Percentiles rank a stretch among this genome's conserved stretches.
phyloP scores from a whole-genome alignment of 2,329 filamentous ascomycete species.

The Xylariaceae sp. region DNA sequence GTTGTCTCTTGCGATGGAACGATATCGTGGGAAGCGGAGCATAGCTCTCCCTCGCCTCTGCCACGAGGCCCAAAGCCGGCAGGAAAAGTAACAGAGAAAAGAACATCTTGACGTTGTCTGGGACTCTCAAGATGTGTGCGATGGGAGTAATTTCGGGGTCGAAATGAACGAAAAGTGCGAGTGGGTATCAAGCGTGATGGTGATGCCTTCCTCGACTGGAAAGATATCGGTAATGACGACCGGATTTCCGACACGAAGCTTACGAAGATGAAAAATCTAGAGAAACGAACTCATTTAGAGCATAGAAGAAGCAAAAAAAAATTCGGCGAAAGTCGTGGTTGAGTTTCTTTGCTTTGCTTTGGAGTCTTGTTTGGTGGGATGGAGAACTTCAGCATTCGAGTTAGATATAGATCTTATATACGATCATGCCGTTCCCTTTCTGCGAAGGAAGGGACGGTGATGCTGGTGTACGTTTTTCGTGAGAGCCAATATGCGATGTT shows the following conservation, averaged over 20 bases:
- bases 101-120: constrained; percentile 16
- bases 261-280: no score
- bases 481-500: no score
- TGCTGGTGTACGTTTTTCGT: no score
- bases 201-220: background rate
- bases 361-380: no score
- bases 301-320: no score
- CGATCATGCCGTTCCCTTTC: no score
- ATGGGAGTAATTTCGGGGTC: background rate
- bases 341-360: no score
- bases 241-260: background rate
- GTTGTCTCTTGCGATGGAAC: constrained; percentile 18
- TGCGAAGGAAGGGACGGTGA: no score
- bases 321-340: no score
- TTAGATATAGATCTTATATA: no score
- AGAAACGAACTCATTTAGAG: no score
- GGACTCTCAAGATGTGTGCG: background rate
- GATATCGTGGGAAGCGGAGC: constrained; percentile 16
- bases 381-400: no score
- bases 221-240: background rate
- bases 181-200: background rate
- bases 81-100: constrained; percentile 17
- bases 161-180: background rate
- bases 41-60: constrained; percentile 22
- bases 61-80: constrained; percentile 16